phyloP scores from a whole-genome alignment of 305 asterid species.

The Fraxinus paxiana region DNA sequence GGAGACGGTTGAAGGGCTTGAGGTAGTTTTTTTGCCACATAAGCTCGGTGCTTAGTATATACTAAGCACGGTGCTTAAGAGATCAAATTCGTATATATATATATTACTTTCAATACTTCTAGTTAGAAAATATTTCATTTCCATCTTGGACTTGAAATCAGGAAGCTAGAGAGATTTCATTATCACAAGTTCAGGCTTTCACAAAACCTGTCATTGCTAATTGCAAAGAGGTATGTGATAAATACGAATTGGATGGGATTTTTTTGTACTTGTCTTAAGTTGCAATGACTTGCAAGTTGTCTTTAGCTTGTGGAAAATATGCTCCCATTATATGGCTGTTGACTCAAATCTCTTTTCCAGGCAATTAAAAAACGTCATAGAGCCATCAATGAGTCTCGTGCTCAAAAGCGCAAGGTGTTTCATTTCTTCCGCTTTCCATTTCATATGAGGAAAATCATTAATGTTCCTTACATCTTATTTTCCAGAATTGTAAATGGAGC shows the following conservation, averaged over 20 bases:
- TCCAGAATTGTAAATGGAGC: slow-evolving; percentile 16
- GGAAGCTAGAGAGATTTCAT: slow-evolving; percentile 68
- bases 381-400: slow-evolving; percentile 92
- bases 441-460: background rate
- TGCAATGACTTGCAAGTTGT: background rate
- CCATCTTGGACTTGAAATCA: slow-evolving; percentile 21
- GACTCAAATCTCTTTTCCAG: slow-evolving; percentile 41
- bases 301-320: background rate
- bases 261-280: background rate
- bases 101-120: background rate
- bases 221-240: slow-evolving; percentile 80
- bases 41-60: too few relatives aligned
- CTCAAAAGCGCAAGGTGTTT: slow-evolving; percentile 82
- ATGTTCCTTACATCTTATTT: slow-evolving; percentile 21
- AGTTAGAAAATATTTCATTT: background rate
- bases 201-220: slow-evolving; percentile 58
- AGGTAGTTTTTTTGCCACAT: slow-evolving; percentile 35
- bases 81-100: background rate
- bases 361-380: slow-evolving; percentile 82
- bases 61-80: too few relatives aligned
- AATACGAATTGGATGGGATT: slow-evolving; percentile 4
- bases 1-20: slow-evolving; percentile 86
- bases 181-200: slow-evolving; percentile 70
- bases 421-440: background rate
- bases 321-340: background rate